Evolutionary conservation across 2,329 filamentous ascomycete genomes (phyloP).

Genomic region (Magnaporthiopsis rhizophila): DNA sequence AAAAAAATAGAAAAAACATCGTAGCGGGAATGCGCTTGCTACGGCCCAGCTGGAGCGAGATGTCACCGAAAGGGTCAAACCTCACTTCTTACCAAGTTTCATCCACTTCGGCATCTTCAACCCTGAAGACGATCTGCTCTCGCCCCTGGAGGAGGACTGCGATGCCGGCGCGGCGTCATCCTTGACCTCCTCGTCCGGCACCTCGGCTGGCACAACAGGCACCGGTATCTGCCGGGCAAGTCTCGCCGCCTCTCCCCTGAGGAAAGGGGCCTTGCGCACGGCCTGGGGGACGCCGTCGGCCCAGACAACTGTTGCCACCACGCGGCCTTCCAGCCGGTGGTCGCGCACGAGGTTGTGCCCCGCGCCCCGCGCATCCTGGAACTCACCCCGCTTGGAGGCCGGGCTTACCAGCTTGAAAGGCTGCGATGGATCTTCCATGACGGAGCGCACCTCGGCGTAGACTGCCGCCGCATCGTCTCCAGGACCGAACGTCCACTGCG

Average conservation of each 20-base stretch:
- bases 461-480: conserved; percentile 62
- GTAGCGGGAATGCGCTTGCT: not conserved
- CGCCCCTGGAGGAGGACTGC: conserved; percentile 21
- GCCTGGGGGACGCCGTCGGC: conserved; percentile 50
- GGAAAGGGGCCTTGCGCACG: conserved; percentile 46
- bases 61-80: not conserved
- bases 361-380: conserved; percentile 37
- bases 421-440: conserved; percentile 58
- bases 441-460: conserved; percentile 64
- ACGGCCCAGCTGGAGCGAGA: not conserved
- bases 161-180: not conserved
- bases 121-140: conserved; percentile 21
- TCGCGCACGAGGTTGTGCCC: conserved; percentile 59
- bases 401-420: conserved; percentile 66
- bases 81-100: conserved; percentile 64
- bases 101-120: conserved; percentile 60
- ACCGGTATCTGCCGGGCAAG: conserved; percentile 61
- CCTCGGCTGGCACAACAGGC: conserved; percentile 41
- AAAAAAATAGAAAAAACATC: conserved; percentile 5
- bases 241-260: conserved; percentile 49
- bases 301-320: conserved; percentile 73
- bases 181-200: conserved; percentile 27
- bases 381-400: conserved; percentile 32
- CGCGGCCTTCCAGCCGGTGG: conserved; percentile 61
- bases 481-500: conserved; percentile 63